Conservation (phyloP, 345 rosid species). For the Eucalyptus globulus region DNA sequence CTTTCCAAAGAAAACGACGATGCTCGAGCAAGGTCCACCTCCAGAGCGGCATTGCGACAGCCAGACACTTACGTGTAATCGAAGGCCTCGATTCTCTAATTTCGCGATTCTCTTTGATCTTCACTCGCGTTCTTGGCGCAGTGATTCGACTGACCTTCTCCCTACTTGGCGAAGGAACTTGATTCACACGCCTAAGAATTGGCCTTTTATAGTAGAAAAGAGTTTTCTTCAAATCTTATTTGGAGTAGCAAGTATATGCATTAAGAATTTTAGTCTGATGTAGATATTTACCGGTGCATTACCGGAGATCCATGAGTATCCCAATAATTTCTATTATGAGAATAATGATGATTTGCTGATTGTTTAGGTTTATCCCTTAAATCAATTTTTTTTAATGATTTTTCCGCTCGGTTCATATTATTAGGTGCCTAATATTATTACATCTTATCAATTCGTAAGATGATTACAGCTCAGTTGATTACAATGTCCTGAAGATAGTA, state of each 20-base stretch:
- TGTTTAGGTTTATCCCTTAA: neutral
- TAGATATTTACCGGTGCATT: neutral
- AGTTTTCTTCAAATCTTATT: neutral
- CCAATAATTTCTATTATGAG: neutral
- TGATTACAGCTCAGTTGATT: accelerated
- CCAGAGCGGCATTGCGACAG: neutral
- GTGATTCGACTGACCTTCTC: neutral
- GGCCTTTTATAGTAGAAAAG: neutral
- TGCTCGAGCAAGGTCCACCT: neutral
- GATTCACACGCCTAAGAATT: neutral
- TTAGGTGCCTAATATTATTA: neutral
- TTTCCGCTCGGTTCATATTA: accelerated
- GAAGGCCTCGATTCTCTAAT: neutral
- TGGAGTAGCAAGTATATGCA: neutral
- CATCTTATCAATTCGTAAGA: neutral
- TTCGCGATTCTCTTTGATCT: neutral
- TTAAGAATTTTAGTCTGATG: neutral
- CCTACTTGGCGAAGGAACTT: neutral
- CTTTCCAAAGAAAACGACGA: neutral
- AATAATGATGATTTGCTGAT: neutral
- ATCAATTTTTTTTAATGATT: neutral
- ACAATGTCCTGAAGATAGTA: neutral
- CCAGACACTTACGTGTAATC: neutral
- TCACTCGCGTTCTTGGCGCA: neutral
- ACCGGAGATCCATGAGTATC: neutral